phyloP scores from a whole-genome alignment of 1,284 basidiomycete genomes.

The Somion occarium region DNA sequence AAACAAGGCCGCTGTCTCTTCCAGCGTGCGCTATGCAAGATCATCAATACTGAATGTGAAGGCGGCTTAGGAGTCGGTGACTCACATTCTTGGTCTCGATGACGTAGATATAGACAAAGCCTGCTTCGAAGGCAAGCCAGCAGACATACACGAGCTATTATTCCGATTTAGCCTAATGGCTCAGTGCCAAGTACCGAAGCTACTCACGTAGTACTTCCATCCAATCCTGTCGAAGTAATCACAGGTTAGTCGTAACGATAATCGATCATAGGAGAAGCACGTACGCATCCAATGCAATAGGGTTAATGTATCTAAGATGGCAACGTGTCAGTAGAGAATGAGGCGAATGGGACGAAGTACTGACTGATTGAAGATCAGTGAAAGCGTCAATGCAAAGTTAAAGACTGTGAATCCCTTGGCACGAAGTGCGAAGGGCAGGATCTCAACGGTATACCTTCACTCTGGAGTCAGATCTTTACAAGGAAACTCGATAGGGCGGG shows the following conservation, averaged over 20 bases:
- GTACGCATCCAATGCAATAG: conserved; percentile 33
- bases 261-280: conserved; percentile 1
- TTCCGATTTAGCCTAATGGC: too few species aligned
- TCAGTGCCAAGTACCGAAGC: too few species aligned
- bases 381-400: conserved; percentile 45
- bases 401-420: conserved; percentile 59
- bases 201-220: conserved; percentile 33
- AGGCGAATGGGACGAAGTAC: conserved; percentile 4
- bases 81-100: conserved; percentile 39
- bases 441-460: conserved; percentile 51
- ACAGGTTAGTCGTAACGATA: too few species aligned
- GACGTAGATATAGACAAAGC: conserved; percentile 50
- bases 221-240: conserved; percentile 18
- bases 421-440: conserved; percentile 51
- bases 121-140: conserved; percentile 42
- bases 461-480: too few species aligned
- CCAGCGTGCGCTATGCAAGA: conserved; percentile 27
- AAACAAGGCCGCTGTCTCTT: conserved; percentile 29
- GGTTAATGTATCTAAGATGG: conserved; percentile 35
- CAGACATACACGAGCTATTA: conserved; percentile 27
- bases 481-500: too few species aligned
- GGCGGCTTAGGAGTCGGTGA: neutral
- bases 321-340: neutral
- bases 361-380: conserved; percentile 58
- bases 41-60: too few species aligned